A percentile compares a stretch with the other conserved stretches of the same genome.
Evolutionary conservation across 75 land plant species (phyloP).

Genomic region (Pinus albicaulis): DNA sequence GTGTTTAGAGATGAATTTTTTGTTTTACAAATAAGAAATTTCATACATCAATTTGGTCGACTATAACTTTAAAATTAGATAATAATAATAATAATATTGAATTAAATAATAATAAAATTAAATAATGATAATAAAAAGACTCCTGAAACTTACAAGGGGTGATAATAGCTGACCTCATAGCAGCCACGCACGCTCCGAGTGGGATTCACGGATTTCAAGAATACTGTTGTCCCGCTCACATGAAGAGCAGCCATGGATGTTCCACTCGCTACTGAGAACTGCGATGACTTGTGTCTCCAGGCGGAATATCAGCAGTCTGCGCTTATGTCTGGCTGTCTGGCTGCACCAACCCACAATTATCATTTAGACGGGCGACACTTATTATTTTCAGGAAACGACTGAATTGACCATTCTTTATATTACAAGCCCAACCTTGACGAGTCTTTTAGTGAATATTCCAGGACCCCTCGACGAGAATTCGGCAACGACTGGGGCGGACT

Average conservation of each 20-base stretch:
- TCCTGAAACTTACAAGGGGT: conserved; percentile 73
- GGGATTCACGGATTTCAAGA: conserved; percentile 49
- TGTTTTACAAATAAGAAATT: too few species aligned
- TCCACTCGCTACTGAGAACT: conserved; percentile 57
- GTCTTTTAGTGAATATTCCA: conserved; percentile 25
- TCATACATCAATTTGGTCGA: too few species aligned
- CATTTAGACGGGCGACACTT: too few species aligned
- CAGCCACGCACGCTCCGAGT: conserved; percentile 66
- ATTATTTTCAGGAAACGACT: neutral
- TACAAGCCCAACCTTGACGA: conserved; percentile 55
- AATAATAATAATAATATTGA: too few species aligned
- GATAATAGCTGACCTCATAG: conserved; percentile 78
- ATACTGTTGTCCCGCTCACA: conserved; percentile 69
- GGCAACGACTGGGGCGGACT: conserved; percentile 70
- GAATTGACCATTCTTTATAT: neutral
- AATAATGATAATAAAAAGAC: too few species aligned
- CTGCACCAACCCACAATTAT: conserved; percentile 24
- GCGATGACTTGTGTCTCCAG: conserved; percentile 33
- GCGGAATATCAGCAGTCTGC: conserved; percentile 30
- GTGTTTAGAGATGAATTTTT: too few species aligned
- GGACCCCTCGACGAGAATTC: conserved; percentile 84
- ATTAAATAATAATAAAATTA: too few species aligned
- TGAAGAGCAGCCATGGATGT: conserved; percentile 94
- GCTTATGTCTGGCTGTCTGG: conserved; percentile 80
- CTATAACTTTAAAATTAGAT: too few species aligned